Base-by-base conservation (phyloP, 2,329 filamentous ascomycete species). In the Aplosporella prunicola region DNA sequence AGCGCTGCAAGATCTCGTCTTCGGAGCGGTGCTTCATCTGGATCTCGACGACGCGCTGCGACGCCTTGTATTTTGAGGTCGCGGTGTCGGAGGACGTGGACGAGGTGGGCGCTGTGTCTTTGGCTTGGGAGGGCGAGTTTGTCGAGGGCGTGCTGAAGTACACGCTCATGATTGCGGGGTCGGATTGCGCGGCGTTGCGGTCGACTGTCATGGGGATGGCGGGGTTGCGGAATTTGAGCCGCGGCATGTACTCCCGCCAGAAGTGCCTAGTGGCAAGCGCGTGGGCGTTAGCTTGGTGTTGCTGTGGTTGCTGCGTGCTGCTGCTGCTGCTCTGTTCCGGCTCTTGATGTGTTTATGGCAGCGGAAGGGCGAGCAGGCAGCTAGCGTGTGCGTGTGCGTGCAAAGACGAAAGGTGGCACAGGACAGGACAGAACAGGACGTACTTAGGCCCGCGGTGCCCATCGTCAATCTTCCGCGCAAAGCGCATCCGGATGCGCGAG, bases 161-260 rank as follows among this genome's bases (percentile, higher is more conserved):
- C 49, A 88, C 67, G 43, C 74, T 77, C 62, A 87, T 67, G 31
- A 66, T 69, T 10, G 82, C 74, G 5, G 72, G 65, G 15, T 67
- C 67, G 4, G 66, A 58, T 47, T 76, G 43, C 24, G 53, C 46
- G 15, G 58, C 51, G 45, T 74, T 78, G 42, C 83, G 81, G 59
- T 81, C 80, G 51, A 94, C 76, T 42, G 83, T 78, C 73, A 96
- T 93, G 28, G 81, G 76, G 30, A 95, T 61, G 9, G 77, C 66
- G 1, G 91, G 91, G 60, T 98, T 98, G 71, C 93, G 82, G 67
- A 80, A 98, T 71, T 98, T 95, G 48, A 98, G 70, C 40, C 85
- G 77, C 15, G 85, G 84, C 32, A 96, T 78, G 56, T 78, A 81
- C 43, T 79, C 69, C 46, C 74, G 77, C 84, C 86, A 94, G 72